Conservation (phyloP, 2,329 filamentous ascomycete species). For the Colletotrichum orchidophilum region DNA sequence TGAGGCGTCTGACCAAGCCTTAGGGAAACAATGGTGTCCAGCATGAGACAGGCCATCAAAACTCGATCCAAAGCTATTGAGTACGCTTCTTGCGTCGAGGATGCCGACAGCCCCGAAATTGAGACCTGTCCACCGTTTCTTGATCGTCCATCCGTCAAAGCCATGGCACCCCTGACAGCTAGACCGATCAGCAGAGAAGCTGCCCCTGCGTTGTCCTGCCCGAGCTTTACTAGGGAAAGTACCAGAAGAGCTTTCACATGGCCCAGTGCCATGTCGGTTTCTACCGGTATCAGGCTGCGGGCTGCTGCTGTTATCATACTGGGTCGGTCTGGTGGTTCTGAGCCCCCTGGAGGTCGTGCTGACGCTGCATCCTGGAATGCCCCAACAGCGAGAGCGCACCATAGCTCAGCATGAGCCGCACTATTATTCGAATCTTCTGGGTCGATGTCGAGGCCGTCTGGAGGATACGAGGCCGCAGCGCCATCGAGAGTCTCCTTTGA, state of each 20-base stretch:
- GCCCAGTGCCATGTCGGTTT: constrained; percentile 49
- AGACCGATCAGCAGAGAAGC: constrained; percentile 74
- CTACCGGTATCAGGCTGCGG: constrained; percentile 56
- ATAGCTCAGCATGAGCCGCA: constrained; percentile 65
- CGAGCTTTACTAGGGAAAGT: constrained; percentile 71
- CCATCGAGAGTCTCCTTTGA: constrained; percentile 66
- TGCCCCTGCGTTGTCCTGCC: constrained; percentile 60
- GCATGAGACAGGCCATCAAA: constrained; percentile 66
- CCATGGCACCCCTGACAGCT: constrained; percentile 56
- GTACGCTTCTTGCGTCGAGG: constrained; percentile 6
- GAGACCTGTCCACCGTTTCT: not conserved
- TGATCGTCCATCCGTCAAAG: constrained; percentile 10
- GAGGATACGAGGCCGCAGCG: constrained; percentile 53
- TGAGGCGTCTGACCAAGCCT: constrained; percentile 60
- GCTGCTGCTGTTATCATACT: constrained; percentile 59
- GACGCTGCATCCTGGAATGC: constrained; percentile 59
- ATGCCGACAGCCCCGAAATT: not conserved
- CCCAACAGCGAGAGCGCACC: constrained; percentile 67
- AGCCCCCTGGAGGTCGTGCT: constrained; percentile 25
- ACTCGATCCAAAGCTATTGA: constrained; percentile 34
- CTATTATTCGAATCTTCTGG: constrained; percentile 40
- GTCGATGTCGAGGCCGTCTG: constrained; percentile 43
- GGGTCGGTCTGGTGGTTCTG: constrained; percentile 42
- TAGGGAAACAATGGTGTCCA: constrained; percentile 68
- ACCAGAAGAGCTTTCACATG: constrained; percentile 67